Evolutionary conservation across 768 basidiomycete genomes (phyloP).

Genomic region (Amanita molliuscula): DNA sequence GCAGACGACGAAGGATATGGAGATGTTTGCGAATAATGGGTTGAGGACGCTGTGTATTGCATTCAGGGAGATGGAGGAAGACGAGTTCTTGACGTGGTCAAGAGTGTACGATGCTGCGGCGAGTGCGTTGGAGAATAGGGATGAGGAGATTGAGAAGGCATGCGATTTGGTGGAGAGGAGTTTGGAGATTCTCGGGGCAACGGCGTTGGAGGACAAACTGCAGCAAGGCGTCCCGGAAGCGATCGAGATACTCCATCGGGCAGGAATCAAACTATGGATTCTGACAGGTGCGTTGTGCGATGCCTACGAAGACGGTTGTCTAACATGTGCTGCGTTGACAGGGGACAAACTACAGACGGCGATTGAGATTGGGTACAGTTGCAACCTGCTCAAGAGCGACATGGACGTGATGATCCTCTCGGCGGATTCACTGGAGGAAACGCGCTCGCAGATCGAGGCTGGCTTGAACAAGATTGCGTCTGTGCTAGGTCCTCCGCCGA

Average conservation of each 20-base stretch:
- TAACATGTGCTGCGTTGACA: conserved; percentile 14
- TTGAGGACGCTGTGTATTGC: conserved; percentile 88
- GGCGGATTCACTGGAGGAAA: conserved; percentile 62
- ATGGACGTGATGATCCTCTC: conserved; percentile 99
- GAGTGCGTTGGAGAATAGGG: conserved; percentile 65
- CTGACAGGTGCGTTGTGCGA: conserved; percentile 55
- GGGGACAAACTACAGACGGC: conserved; percentile 98
- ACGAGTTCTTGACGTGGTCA: conserved; percentile 79
- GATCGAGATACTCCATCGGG: conserved; percentile 82
- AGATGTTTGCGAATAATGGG: conserved; percentile 87
- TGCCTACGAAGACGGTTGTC: not conserved
- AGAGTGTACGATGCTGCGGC: conserved; percentile 76
- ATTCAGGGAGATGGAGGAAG: conserved; percentile 66
- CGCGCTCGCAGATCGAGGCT: conserved; percentile 82
- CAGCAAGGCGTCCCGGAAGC: conserved; percentile 97
- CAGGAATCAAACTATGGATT: conserved; percentile 98
- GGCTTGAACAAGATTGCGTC: conserved; percentile 93
- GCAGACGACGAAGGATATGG: conserved; percentile 80
- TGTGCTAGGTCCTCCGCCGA: conserved; percentile 63
- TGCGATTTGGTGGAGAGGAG: conserved; percentile 77
- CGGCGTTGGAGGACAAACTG: conserved; percentile 93
- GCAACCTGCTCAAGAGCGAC: conserved; percentile 85
- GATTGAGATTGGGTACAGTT: conserved; percentile 95
- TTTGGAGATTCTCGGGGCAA: conserved; percentile 82
- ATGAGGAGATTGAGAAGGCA: conserved; percentile 87